Evolutionary conservation across 2,329 filamentous ascomycete genomes (phyloP).

Genomic region (Hirsutella thompsonii): DNA sequence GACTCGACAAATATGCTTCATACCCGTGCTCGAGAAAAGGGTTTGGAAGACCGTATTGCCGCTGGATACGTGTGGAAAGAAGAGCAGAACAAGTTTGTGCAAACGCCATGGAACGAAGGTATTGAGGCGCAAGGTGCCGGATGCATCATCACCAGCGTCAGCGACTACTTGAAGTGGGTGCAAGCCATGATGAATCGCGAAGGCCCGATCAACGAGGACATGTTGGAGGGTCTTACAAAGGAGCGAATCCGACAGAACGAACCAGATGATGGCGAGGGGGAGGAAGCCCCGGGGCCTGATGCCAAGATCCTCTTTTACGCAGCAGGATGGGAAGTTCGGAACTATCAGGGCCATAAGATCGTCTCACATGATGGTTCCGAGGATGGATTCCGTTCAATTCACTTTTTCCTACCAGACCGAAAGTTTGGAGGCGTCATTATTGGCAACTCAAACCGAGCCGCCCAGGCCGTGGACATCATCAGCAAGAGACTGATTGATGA

Average conservation of each 20-base stretch:
- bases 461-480: slow-evolving; percentile 7
- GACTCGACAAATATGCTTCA: slow-evolving; percentile 12
- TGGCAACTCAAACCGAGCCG: slow-evolving; percentile 10
- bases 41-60: slow-evolving; percentile 8
- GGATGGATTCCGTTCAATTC: slow-evolving; percentile 12
- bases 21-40: slow-evolving; percentile 6
- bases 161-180: slow-evolving; percentile 16
- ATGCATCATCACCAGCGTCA: slow-evolving; percentile 14
- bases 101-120: slow-evolving; percentile 3
- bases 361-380: slow-evolving; percentile 12
- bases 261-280: background rate
- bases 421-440: slow-evolving; percentile 13
- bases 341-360: slow-evolving; percentile 10
- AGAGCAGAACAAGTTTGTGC: slow-evolving; percentile 1
- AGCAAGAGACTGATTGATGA: slow-evolving; percentile 10
- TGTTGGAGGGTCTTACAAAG: slow-evolving; percentile 11
- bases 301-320: slow-evolving; percentile 7
- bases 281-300: background rate
- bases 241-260: slow-evolving; percentile 7
- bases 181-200: slow-evolving; percentile 12
- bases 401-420: slow-evolving; percentile 14
- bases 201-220: slow-evolving; percentile 10
- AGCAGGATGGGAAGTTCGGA: slow-evolving; percentile 11
- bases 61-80: slow-evolving; percentile 9
- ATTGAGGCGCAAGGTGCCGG: slow-evolving; percentile 17